phyloP scores from a whole-genome alignment of 495 filamentous ascomycete genomes.

The Diplogelasinospora grovesii region DNA sequence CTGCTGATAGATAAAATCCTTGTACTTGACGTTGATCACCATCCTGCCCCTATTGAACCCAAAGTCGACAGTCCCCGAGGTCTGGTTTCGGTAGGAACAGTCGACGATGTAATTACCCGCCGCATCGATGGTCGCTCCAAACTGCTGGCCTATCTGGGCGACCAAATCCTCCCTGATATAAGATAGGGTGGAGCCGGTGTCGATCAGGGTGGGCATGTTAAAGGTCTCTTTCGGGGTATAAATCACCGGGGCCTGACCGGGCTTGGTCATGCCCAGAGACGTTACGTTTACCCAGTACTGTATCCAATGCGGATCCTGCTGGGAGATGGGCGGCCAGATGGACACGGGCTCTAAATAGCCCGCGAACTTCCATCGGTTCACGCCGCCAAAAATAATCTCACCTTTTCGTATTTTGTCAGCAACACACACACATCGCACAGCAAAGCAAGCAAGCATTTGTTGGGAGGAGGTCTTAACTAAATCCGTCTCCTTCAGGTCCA shows the following conservation, averaged over 20 bases:
- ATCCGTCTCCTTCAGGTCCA: slow-evolving; percentile 39
- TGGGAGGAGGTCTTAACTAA: slow-evolving; percentile 24
- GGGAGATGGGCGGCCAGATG: slow-evolving; percentile 35
- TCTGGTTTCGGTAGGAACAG: slow-evolving; percentile 25
- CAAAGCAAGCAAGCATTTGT: too few species aligned
- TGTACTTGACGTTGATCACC: slow-evolving; percentile 36
- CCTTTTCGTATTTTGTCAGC: slow-evolving; percentile 11
- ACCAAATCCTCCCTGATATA: slow-evolving; percentile 36
- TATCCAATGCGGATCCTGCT: slow-evolving; percentile 28
- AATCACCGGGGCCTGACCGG: slow-evolving; percentile 16
- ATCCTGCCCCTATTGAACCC: slow-evolving; percentile 38
- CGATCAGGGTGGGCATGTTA: slow-evolving; percentile 31
- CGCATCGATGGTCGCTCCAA: slow-evolving; percentile 28
- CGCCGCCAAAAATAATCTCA: slow-evolving; percentile 40
- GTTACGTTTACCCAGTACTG: slow-evolving; percentile 42
- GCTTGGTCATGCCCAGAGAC: slow-evolving; percentile 32
- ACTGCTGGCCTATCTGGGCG: slow-evolving; percentile 25
- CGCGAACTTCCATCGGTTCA: slow-evolving; percentile 36
- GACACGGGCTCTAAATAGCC: slow-evolving; percentile 35
- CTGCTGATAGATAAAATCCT: slow-evolving; percentile 37
- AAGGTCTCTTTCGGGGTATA: slow-evolving; percentile 28
- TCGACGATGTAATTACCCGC: slow-evolving; percentile 34
- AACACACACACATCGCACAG: too few species aligned
- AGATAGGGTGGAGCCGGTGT: slow-evolving; percentile 36
- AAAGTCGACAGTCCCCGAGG: slow-evolving; percentile 35